Evolutionary conservation across 108 stramenopile genomes (phyloP).

Genomic region (Cyclotella kingstonii): DNA sequence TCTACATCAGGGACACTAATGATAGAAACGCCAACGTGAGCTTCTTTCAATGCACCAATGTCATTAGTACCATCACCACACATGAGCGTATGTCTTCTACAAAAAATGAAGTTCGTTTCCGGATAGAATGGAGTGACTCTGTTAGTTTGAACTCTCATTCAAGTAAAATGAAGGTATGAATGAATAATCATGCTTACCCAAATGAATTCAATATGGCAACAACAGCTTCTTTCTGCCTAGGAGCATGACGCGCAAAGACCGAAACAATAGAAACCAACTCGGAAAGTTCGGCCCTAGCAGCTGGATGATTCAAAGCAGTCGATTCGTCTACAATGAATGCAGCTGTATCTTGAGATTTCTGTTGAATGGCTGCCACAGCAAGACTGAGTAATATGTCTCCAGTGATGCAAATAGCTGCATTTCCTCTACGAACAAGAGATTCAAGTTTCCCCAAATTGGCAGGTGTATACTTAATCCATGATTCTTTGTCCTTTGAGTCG

Average conservation of each 20-base stretch:
- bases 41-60: constrained; percentile 93
- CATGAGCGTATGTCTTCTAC: constrained; percentile 75
- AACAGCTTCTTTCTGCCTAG: constrained; percentile 94
- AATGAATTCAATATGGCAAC: constrained; percentile 87
- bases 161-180: background rate
- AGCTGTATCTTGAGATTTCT: background rate
- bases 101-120: background rate
- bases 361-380: constrained; percentile 39
- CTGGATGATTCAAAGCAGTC: constrained; percentile 59
- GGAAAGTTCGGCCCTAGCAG: constrained; percentile 49
- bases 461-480: constrained; percentile 29
- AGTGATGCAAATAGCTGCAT: constrained; percentile 56
- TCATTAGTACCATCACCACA: constrained; percentile 99
- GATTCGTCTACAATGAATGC: constrained; percentile 32
- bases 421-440: constrained; percentile 31
- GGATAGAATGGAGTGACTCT: too few relatives aligned
- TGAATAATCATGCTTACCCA: constrained; percentile 33
- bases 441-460: constrained; percentile 24
- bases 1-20: constrained; percentile 92
- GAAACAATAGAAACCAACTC: constrained; percentile 70
- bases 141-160: too few relatives aligned
- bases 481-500: background rate
- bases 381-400: constrained; percentile 59
- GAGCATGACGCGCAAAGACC: constrained; percentile 95
- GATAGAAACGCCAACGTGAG: constrained; percentile 96